phyloP scores from a whole-genome alignment of 805 yeast species.

The Hanseniaspora vineae region DNA sequence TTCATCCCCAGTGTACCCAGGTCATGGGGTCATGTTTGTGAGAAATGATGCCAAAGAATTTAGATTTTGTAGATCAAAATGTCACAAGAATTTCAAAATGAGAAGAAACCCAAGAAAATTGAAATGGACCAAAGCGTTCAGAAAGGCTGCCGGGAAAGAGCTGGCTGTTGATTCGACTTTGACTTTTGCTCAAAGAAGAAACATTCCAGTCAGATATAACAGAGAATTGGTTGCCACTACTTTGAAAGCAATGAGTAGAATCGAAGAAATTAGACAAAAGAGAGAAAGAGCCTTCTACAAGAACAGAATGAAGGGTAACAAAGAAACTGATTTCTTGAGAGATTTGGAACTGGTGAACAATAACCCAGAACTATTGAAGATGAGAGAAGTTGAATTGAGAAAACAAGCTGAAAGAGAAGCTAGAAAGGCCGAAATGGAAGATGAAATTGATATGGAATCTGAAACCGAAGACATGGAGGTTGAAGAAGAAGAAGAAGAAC shows the following conservation, averaged over 20 bases:
- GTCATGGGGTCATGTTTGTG: constrained; percentile 94
- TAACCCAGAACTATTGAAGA: constrained; percentile 78
- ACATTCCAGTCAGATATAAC: constrained; percentile 95
- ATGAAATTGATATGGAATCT: constrained; percentile 30
- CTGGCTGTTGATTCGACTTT: constrained; percentile 94
- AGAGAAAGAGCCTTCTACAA: constrained; percentile 98
- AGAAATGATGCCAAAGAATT: constrained; percentile 97
- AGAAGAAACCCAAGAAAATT: constrained; percentile 97
- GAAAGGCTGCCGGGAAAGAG: constrained; percentile 98
- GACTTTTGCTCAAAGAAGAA: constrained; percentile 94
- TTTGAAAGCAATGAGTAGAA: constrained; percentile 86
- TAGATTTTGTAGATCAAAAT: constrained; percentile 93
- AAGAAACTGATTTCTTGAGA: constrained; percentile 68
- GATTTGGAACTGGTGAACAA: constrained; percentile 82
- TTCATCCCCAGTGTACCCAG: constrained; percentile 90
- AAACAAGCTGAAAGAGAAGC: constrained; percentile 60
- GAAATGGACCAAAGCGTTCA: constrained; percentile 97
- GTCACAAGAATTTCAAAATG: constrained; percentile 94
- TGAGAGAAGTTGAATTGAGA: constrained; percentile 87
- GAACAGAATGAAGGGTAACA: constrained; percentile 98
- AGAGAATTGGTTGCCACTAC: constrained; percentile 93
- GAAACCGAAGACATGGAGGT: constrained; percentile 35
- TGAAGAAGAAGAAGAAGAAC: constrained; percentile 35
- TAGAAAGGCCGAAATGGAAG: constrained; percentile 38
- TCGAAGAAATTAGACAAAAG: constrained; percentile 89